These are phyloP conservation scores for Cucurbita argyrosperma DNA, from an alignment of 306 rosid species.

Conservation along the genomic window DNA sequence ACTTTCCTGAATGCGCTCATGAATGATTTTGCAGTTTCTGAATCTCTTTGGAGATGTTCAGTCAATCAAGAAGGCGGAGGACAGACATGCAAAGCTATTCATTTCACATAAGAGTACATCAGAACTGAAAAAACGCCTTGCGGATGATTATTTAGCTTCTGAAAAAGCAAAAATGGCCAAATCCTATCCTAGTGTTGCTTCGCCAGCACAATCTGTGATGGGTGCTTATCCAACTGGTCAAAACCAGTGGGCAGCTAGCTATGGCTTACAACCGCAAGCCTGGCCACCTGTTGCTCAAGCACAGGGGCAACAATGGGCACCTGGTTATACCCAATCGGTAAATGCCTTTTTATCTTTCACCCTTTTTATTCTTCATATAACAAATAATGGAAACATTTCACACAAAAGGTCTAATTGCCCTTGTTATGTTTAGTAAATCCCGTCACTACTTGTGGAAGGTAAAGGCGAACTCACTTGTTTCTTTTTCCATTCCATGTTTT, in stretches of 20 bases:
- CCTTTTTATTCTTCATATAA: background rate
- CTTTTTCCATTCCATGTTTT: background rate
- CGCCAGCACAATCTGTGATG: slow-evolving; percentile 66
- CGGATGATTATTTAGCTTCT: slow-evolving; percentile 76
- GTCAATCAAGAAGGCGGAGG: slow-evolving; percentile 84
- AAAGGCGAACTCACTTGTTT: background rate
- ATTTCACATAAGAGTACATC: slow-evolving; percentile 67
- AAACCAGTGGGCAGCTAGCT: slow-evolving; percentile 70
- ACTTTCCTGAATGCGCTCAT: background rate
- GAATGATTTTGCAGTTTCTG: slow-evolving; percentile 51
- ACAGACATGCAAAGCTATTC: slow-evolving; percentile 86
- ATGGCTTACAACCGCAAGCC: slow-evolving; percentile 78
- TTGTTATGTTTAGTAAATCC: background rate
- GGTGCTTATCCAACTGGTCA: slow-evolving; percentile 80
- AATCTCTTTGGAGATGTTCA: slow-evolving; percentile 84
- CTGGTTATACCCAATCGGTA: slow-evolving; percentile 87
- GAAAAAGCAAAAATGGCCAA: slow-evolving; percentile 67
- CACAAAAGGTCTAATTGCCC: background rate
- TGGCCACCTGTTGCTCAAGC: slow-evolving; percentile 88
- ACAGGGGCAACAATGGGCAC: slow-evolving; percentile 93
- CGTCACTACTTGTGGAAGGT: background rate
- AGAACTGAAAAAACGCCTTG: slow-evolving; percentile 87
- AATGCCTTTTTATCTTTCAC: background rate
- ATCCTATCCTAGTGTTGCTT: slow-evolving; percentile 51
- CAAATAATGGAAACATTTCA: background rate